Evolutionary conservation across 2,329 filamentous ascomycete species (phyloP), one percentile per base, ranked within the genome.

Genomic region (Sclerotinia spermophila): DNA sequence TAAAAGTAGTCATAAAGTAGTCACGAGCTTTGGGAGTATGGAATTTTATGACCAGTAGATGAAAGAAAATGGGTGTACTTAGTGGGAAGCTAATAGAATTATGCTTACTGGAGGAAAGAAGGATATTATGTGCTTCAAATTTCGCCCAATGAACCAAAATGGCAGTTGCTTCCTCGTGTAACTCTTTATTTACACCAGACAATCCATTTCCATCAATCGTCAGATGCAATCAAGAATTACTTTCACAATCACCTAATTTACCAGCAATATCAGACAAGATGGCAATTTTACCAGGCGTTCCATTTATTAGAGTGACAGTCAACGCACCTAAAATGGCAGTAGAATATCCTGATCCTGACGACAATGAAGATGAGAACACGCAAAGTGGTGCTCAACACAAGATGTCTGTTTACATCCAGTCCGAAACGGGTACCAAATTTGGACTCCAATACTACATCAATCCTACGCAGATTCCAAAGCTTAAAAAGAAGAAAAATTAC

Each of bases 391-490:
- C 38, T 8, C 38, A 30, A 11, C 67, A 70, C 19, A 67, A 67
- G 35, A 67, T n/a, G 21, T 59, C 42, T 27, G 55, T 70, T 5
- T 70, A 70, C 13, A 42, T 67, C n/a, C 53, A 70, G 40, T 30
- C 69, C 3, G 44, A 40, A 15, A 40, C 48, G 3, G 33, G 33
- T 24, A 27, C 19, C 10, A 30, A 27, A 10, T 70, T 70, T 45
- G 42, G 55, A 5, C 44, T 70, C 5, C 42, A 67, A 24, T 59
- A 67, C 27, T 33, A 40, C 24, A 35, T 70, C 15, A 24, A 55
- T 17, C 15, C 7, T 19, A 65, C n/a, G 21, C 56, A 65, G 38
- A 33, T 53, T 3, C n/a, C 48, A 53, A 53, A 27, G n/a, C 5
- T 27, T 17, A 27, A 44, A 15, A 40, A 53, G 45, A 53, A 27